Base-by-base conservation (phyloP, 73 alveolate genomes). In the Symbiodinium pilosum region DNA sequence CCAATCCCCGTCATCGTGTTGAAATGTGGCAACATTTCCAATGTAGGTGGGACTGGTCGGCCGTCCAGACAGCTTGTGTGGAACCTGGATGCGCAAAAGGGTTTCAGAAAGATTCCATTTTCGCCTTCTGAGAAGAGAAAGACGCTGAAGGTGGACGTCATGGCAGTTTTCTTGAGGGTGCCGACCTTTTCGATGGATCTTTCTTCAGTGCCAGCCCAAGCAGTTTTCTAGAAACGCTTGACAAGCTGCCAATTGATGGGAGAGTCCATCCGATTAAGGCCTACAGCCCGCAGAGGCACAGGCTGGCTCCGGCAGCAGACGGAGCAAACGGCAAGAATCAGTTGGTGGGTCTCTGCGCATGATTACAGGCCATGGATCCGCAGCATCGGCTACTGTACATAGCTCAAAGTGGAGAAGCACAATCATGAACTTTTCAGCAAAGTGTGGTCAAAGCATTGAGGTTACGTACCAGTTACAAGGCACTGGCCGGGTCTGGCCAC, bases 81-180 rank as follows among this genome's bases (percentile, higher is more conserved):
- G n/a, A n/a, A n/a, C n/a, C n/a, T n/a, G n/a, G 43, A n/a, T 18
- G 85, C 43, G 12, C 85, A 30, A 30, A 34, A 14, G 12, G 85
- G 12, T n/a, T 30, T n/a, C 41, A 24, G 84, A 69, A 36, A 18
- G 16, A 4, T 12, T 71, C 26, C 34, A 36, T 9, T 32, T 73
- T 36, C 85, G 41, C 26, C 34, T 34, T 30, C 1, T 12, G 20
- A 12, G 69, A 20, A 52, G 69, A 52, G 20, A n/a, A n/a, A n/a
- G n/a, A n/a, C n/a, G n/a, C 43, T n/a, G 28, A 43, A 73, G 95
- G 86, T 28, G 81, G 38, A 18, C 98, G 98, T 2, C 98, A 92
- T 28, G 98, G 92, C 83, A 77, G 92, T 42, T 92, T 92, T 38
- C n/a, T 92, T 11, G 92, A 92, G 43, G 87, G 87, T 11, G 98